Base-by-base conservation (phyloP, 2,329 filamentous ascomycete species). In the Fusarium sp. region DNA sequence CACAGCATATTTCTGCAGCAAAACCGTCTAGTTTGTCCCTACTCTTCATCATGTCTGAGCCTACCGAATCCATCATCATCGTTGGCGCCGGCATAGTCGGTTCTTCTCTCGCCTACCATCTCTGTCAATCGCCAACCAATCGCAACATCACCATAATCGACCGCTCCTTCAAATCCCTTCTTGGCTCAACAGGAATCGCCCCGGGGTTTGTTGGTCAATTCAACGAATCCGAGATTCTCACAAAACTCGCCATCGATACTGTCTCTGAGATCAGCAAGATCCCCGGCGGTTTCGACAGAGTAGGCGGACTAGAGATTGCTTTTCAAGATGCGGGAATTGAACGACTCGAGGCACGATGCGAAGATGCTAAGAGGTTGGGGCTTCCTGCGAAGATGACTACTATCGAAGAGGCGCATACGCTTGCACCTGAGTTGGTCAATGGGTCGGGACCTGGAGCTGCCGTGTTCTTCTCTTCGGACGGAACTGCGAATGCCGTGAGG, bases 131-230 rank as follows among this genome's bases (percentile, higher is more conserved):
- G 0, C 20, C 59, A 7, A 48, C 4, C 2, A n/a, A 23, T 7
- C 43, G 69, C 28, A 52, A 44, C 3, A 65, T 73, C 39, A 72
- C 56, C 2, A 20, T 73, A 1, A 32, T 73, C 1, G 71, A 73
- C 5, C 65, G 71, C 4, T 73, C 65, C 3, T 54, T 71, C 15
- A 42, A 12, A 0, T 19, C 28, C 0, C 39, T 70, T 1, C 55
- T 70, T 1, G 71, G 71, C 1, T 73, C 71, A 7, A 73, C 67
- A 1, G 69, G 71, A 0, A 65, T 68, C 4, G 71, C 71, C 0
- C 71, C 71, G 0, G 71, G 71, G 0, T 72, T 73, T 10, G 36
- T 73, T 4, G 71, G 71, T 1, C 71, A 73, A 7, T 73, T 68
- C 45, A 73, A 73, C 10, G 71, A 73, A 6, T 73, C 71, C 0